Percentiles rank a stretch among this genome's conserved stretches.
Evolutionary conservation across 768 basidiomycete species (phyloP).

Genomic region (Cubamyces sp.): DNA sequence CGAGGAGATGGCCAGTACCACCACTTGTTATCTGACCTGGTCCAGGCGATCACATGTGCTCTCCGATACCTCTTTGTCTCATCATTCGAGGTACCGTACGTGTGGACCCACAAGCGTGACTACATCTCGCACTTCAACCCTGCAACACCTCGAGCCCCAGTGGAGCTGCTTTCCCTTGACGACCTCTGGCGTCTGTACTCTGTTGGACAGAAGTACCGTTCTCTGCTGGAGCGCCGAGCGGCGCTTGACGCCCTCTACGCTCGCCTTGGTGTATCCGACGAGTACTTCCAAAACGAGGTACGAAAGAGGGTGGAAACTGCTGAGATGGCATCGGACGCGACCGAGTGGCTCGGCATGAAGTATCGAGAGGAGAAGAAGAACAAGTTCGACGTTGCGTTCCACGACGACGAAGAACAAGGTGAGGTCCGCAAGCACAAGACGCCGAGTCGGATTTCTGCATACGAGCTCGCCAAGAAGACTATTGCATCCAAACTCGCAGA

Average conservation of each 20-base stretch:
- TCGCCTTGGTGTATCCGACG: constrained; percentile 68
- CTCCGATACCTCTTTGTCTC: constrained; percentile 85
- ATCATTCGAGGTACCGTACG: constrained; percentile 92
- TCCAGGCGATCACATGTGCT: constrained; percentile 77
- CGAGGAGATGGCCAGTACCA: constrained; percentile 61
- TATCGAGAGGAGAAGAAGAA: constrained; percentile 70
- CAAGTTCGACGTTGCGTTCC: constrained; percentile 63
- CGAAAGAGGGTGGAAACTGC: constrained; percentile 72
- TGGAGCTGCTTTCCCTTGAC: constrained; percentile 72
- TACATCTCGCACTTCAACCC: constrained; percentile 84
- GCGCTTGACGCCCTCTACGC: constrained; percentile 66
- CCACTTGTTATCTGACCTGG: constrained; percentile 66
- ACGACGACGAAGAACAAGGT: constrained; percentile 63
- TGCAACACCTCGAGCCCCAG: constrained; percentile 58
- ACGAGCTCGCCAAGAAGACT: constrained; percentile 83
- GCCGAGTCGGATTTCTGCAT: constrained; percentile 83
- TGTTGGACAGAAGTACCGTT: constrained; percentile 90
- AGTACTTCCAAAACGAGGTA: constrained; percentile 77
- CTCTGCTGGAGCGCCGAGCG: constrained; percentile 74
- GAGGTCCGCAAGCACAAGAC: constrained; percentile 70
- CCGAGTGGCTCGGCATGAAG: constrained; percentile 88
- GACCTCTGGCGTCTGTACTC: constrained; percentile 92
- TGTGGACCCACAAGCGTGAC: constrained; percentile 93
- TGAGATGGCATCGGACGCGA: constrained; percentile 88
- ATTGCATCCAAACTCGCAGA: constrained; percentile 78